Base-by-base conservation (phyloP, 1,284 basidiomycete genomes). In the Ustilago curta region DNA sequence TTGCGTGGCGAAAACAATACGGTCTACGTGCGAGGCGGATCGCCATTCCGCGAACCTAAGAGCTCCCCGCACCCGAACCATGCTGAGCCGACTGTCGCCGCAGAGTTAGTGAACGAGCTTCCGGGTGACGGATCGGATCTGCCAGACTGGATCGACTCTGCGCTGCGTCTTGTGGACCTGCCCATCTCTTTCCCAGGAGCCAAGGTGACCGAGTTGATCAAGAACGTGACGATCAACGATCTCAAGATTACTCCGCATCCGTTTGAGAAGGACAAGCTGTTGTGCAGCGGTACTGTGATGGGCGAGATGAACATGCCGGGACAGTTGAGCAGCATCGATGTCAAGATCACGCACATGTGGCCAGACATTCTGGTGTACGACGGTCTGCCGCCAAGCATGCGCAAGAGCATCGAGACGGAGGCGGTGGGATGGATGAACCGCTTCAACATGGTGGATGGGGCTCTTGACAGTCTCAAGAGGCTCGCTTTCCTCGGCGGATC, bases 231-330 rank as follows among this genome's bases (percentile, higher is more conserved):
- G 31, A 82, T 82, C 51, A 49, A 70, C 40, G 77, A 82, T 39
- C 67, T 82, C 59, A 77, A 79, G 63, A 81, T 82, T 57, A 68
- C 77, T 21, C 75, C 80, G 19, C 80, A 82, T 57, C 79, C 79
- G 21, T 81, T 79, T 32, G 77, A 76, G 50, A 43, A 74, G 29
- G 80, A 82, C 50, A 79, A 79, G 73, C 59, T 82, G 25, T 51
- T 80, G 25, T 80, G 77, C 70, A 76, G 71, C 53, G 80, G 80
- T 14, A 81, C 77, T 1, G 71, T 82, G 32, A 69, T 79, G 65
- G 80, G 80, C 56, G 73, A 69, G 42, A 64, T 82, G 62, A 76
- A 76, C 58, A 59, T 82, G 59, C 80, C 80, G 14, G 79, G 70
- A 40, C 69, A 82, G 69, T 69, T 82, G 12, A 74, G 71, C 48